Evolutionary conservation across 2,329 filamentous ascomycete genomes (phyloP), one percentile per base, ranked within the genome.

Genomic region (Claviceps maximensis): DNA sequence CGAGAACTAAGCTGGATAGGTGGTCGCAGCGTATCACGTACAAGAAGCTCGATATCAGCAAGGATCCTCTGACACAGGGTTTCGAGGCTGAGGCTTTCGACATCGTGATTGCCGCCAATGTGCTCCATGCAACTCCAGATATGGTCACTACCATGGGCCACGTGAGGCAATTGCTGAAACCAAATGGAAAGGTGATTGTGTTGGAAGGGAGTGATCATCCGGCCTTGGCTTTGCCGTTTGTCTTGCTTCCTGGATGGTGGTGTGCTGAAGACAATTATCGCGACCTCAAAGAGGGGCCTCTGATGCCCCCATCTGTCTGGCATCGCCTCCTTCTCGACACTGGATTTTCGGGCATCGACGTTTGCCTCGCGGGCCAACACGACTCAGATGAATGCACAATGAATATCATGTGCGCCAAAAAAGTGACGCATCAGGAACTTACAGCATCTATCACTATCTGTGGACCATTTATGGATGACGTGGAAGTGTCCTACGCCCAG

Each of bases 51-150:
- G 59, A 68, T 47, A 56, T 65, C 9, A 60, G 59, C n/a, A 58
- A 61, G 7, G 57, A 62, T 25, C 56, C 62, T 1, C 33, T 38
- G 0, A 44, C 52, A 1, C 70, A 74, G 48, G 69, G 65, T 0
- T 71, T 66, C 47, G 27, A 55, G 52, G 21, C 40, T 1, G 51
- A 36, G 1, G 56, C 59, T 0, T 73, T 67, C 54, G 72, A 74
- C 42, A 10, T 74, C 5, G 53, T 74, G n/a, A 56, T 73, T 25
- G 69, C 68, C 1, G 63, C 64, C 5, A 61, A 65, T 36, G 65
- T 70, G 2, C 56, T 76, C 0, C 68, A 73, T 51, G 68, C 69
- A 1, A 73, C 70, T 1, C 13, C 23, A 1, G 41, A 50, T 53
- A 46, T 67, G 54, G 56, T 53, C 45, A 40, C 59, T 47, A 65